Conservation (phyloP, 306 rosid species). For the Gynostemma pentaphyllum region DNA sequence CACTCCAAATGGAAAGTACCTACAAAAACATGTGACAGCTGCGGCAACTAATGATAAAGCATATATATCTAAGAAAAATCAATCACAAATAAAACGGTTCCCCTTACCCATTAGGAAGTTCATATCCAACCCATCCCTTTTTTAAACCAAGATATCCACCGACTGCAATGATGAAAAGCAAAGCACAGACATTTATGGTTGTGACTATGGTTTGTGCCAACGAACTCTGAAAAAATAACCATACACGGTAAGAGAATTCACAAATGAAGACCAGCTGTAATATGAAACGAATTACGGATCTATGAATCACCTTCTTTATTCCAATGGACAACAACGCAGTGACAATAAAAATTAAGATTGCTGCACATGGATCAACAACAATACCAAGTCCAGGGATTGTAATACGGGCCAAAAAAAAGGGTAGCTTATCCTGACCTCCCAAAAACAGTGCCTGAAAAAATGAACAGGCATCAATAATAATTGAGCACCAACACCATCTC, state of each 20-base stretch:
- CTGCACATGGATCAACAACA: slow-evolving; percentile 89
- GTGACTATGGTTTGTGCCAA: slow-evolving; percentile 66
- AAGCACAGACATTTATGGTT: slow-evolving; percentile 59
- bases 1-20: slow-evolving; percentile 79
- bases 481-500: slow-evolving; percentile 5
- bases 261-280: neutral
- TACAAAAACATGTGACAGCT: slow-evolving; percentile 8
- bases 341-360: slow-evolving; percentile 52
- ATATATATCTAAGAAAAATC: neutral
- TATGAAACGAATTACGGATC: neutral
- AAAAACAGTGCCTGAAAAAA: slow-evolving; percentile 62
- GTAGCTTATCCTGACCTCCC: slow-evolving; percentile 70
- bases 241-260: slow-evolving; percentile 3
- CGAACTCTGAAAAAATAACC: slow-evolving; percentile 54
- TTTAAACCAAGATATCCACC: slow-evolving; percentile 80
- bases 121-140: slow-evolving; percentile 90
- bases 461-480: neutral
- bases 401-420: slow-evolving; percentile 54
- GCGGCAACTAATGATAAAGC: neutral
- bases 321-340: slow-evolving; percentile 72
- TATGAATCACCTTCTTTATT: slow-evolving; percentile 72
- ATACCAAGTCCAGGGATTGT: slow-evolving; percentile 54
- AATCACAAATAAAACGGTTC: neutral
- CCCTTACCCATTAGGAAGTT: slow-evolving; percentile 56
- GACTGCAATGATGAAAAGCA: slow-evolving; percentile 59